phyloP scores from a whole-genome alignment of 805 yeast genomes.

The Ogataea dorogensis region DNA sequence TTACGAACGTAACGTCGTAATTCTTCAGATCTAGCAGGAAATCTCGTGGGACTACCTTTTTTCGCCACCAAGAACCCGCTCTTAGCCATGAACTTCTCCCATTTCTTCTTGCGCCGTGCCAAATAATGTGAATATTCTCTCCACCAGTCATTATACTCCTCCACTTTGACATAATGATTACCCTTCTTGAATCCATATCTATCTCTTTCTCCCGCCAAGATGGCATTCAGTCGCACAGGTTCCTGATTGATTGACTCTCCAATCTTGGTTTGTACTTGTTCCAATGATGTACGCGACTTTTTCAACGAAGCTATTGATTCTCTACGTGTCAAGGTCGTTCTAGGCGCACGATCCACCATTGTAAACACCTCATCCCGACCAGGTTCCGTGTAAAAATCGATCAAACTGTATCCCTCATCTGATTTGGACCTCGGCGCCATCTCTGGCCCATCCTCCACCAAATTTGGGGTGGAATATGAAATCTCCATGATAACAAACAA shows the following conservation, averaged over 20 bases:
- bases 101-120: constrained; percentile 66
- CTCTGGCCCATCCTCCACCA: constrained; percentile 4
- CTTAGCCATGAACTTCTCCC: constrained; percentile 66
- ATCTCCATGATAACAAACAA: constrained; percentile 8
- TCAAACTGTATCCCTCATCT: constrained; percentile 22
- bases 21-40: constrained; percentile 77
- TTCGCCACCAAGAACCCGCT: constrained; percentile 55
- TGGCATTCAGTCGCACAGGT: constrained; percentile 11
- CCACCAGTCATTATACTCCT: constrained; percentile 77
- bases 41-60: constrained; percentile 55
- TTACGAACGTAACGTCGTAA: constrained; percentile 78
- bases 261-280: constrained; percentile 23
- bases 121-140: constrained; percentile 59
- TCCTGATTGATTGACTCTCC: constrained; percentile 21
- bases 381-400: constrained; percentile 20
- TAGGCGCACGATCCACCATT: constrained; percentile 5
- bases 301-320: constrained; percentile 26
- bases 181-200: constrained; percentile 85
- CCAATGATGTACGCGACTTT: constrained; percentile 25
- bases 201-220: constrained; percentile 47
- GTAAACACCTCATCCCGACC: constrained; percentile 9
- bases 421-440: constrained; percentile 11
- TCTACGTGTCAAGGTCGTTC: constrained; percentile 20
- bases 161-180: constrained; percentile 48
- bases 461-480: constrained; percentile 12